These are phyloP conservation scores for Scheffersomyces coipomensis DNA, from an alignment of 805 yeast species.

Conservation along the genomic window DNA sequence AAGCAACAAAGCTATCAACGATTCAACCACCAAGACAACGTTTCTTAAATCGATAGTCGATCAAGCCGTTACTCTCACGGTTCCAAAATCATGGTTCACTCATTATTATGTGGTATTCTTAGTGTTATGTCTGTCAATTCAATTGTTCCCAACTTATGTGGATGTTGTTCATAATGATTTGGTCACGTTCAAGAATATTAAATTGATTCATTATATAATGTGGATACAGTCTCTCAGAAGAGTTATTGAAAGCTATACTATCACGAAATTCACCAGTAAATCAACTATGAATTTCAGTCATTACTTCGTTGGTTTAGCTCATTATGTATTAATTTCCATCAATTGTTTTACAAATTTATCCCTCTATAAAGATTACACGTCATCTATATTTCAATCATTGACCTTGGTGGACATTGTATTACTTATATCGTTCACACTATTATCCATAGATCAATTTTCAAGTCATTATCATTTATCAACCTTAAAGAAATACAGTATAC, in stretches of 20 bases:
- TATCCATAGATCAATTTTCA: conserved; percentile 51
- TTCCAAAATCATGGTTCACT: conserved; percentile 61
- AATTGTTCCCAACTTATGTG: background rate
- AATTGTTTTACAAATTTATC: conserved; percentile 24
- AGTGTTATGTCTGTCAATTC: conserved; percentile 5
- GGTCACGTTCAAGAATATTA: conserved; percentile 13
- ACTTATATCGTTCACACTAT: conserved; percentile 43
- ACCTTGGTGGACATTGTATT: conserved; percentile 18
- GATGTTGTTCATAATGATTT: background rate
- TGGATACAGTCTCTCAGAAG: conserved; percentile 56
- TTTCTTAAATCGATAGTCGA: background rate
- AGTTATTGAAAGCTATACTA: conserved; percentile 48
- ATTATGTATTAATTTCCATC: conserved; percentile 50
- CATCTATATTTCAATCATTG: conserved; percentile 6
- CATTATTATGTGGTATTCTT: conserved; percentile 59
- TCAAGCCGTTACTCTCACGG: conserved; percentile 34
- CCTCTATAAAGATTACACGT: conserved; percentile 15
- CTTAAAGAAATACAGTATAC: conserved; percentile 56
- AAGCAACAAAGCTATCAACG: background rate
- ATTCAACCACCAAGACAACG: background rate
- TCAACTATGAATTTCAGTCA: conserved; percentile 66
- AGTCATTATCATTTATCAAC: conserved; percentile 51
- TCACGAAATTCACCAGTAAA: conserved; percentile 44
- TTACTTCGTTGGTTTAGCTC: conserved; percentile 62
- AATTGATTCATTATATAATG: conserved; percentile 19